These are phyloP conservation scores for Arachnopeziza araneosa DNA, from an alignment of 2,329 filamentous ascomycete species.

Conservation along the genomic window DNA sequence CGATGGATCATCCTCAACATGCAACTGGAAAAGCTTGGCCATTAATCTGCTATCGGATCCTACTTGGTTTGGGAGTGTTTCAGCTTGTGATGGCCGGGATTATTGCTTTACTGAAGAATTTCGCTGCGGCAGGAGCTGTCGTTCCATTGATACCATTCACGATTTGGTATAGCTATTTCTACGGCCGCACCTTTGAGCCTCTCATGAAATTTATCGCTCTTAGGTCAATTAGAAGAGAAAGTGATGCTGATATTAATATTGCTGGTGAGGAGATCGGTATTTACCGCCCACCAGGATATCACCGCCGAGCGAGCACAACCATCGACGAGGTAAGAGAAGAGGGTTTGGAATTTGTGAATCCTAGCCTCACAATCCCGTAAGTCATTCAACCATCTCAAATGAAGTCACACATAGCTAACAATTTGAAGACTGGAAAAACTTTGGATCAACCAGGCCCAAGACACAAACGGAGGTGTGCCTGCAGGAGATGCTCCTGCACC, in stretches of 20 bases:
- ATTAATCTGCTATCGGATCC: constrained; percentile 89
- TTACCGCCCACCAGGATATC: constrained; percentile 19
- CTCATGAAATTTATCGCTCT: constrained; percentile 90
- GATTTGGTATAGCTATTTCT: constrained; percentile 85
- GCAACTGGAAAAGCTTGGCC: constrained; percentile 92
- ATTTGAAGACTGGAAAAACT: constrained; percentile 55
- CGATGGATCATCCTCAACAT: constrained; percentile 95
- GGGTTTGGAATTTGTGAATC: constrained; percentile 68
- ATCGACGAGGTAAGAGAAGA: constrained; percentile 68
- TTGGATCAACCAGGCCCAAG: constrained; percentile 47
- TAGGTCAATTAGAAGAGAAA: constrained; percentile 67
- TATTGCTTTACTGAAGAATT: constrained; percentile 68
- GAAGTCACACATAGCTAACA: constrained; percentile 9
- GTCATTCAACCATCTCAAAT: constrained; percentile 29
- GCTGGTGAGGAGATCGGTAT: constrained; percentile 35
- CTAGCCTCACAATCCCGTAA: constrained; percentile 63
- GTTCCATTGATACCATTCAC: constrained; percentile 73
- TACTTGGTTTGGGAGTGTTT: constrained; percentile 82
- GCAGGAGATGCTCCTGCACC: too few relatives aligned
- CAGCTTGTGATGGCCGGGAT: constrained; percentile 88
- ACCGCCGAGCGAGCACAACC: constrained; percentile 43
- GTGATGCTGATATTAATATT: constrained; percentile 41
- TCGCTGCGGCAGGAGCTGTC: constrained; percentile 66
- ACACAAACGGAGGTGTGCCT: constrained; percentile 4
- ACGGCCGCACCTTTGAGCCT: constrained; percentile 74